phyloP scores from a whole-genome alignment of 1,284 basidiomycete species.

The Laetiporus sulphureus region DNA sequence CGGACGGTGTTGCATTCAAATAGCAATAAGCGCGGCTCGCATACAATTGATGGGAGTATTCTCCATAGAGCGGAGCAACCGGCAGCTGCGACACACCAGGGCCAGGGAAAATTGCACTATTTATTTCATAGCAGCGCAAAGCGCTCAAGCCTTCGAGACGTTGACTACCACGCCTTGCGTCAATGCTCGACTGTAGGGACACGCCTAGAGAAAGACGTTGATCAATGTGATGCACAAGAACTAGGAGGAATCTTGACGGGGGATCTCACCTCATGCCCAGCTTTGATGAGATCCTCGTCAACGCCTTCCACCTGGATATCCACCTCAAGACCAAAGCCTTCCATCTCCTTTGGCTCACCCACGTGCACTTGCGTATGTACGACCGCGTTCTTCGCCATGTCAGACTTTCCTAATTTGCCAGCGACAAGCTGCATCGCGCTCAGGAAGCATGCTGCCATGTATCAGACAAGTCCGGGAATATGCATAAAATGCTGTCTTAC shows the following conservation, averaged over 20 bases:
- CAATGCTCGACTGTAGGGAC: conserved; percentile 66
- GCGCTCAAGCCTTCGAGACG: conserved; percentile 29
- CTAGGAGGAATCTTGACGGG: not conserved
- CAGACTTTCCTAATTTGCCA: conserved; percentile 44
- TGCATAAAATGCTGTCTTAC: conserved; percentile 14
- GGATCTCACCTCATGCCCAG: conserved; percentile 54
- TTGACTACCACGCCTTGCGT: conserved; percentile 51
- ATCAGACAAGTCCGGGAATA: not conserved
- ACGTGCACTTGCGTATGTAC: conserved; percentile 56
- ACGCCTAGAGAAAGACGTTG: conserved; percentile 37
- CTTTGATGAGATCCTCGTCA: conserved; percentile 54
- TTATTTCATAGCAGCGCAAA: too few species aligned
- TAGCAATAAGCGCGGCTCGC: too few species aligned
- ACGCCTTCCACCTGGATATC: conserved; percentile 66
- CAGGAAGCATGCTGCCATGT: conserved; percentile 53
- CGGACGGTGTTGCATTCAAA: too few species aligned
- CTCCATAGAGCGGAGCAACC: too few species aligned
- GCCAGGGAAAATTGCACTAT: too few species aligned
- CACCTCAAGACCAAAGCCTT: conserved; percentile 60
- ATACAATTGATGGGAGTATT: too few species aligned
- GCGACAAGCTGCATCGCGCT: conserved; percentile 60
- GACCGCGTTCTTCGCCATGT: conserved; percentile 48
- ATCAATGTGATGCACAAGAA: conserved; percentile 3
- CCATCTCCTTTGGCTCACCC: conserved; percentile 45
- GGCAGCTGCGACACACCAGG: too few species aligned